These are phyloP conservation scores for Anisodus acutangulus DNA, from an alignment of 257 asterid species.

Conservation along the genomic window DNA sequence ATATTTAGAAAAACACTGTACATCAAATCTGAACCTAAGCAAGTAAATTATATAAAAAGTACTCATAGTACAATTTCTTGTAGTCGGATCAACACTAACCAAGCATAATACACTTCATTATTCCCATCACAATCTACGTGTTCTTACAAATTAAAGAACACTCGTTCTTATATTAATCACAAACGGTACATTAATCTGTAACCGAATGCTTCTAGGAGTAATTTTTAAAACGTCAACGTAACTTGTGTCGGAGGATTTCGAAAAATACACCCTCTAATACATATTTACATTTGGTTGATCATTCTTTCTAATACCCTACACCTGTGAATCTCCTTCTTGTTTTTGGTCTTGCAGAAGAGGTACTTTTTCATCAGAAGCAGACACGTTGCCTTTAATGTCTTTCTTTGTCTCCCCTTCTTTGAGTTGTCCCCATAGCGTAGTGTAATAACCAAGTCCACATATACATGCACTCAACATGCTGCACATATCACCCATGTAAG, in stretches of 20 bases:
- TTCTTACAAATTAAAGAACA: too few relatives aligned
- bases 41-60: too few relatives aligned
- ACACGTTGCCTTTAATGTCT: slow-evolving; percentile 14
- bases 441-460: slow-evolving; percentile 71
- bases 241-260: neutral
- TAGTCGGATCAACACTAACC: too few relatives aligned
- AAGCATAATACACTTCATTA: too few relatives aligned
- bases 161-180: too few relatives aligned
- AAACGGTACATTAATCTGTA: neutral
- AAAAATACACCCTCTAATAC: slow-evolving; percentile 33
- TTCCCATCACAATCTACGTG: too few relatives aligned
- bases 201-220: neutral
- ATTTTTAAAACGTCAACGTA: neutral
- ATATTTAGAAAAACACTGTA: too few relatives aligned
- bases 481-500: slow-evolving; percentile 29
- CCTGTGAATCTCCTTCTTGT: slow-evolving; percentile 40
- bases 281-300: neutral
- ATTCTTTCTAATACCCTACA: slow-evolving; percentile 25
- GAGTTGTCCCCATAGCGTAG: slow-evolving; percentile 60
- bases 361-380: slow-evolving; percentile 42
- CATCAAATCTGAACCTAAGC: too few relatives aligned
- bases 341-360: slow-evolving; percentile 49
- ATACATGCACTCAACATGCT: slow-evolving; percentile 75
- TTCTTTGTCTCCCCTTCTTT: slow-evolving; percentile 40
- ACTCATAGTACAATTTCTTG: too few relatives aligned